Conservation (phyloP, 1,284 basidiomycete species). For the Ustilago shanxiensis region DNA sequence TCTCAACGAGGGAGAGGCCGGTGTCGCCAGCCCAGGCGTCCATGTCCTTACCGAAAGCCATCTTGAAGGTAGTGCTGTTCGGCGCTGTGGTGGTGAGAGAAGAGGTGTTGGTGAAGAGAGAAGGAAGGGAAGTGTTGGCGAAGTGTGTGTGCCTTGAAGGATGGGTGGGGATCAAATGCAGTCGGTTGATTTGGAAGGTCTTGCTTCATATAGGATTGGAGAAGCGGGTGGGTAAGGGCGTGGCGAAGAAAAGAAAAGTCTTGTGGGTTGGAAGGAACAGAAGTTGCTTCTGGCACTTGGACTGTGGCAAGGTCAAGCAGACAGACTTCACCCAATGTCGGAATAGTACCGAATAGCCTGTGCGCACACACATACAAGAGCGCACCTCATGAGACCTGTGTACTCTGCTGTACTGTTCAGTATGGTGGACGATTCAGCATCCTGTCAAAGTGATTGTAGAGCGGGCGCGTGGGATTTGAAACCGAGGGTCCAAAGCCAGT, state of each 20-base stretch:
- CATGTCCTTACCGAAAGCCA: conserved; percentile 65
- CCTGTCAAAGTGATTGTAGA: neutral
- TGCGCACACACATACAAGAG: neutral
- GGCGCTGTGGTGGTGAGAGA: conserved; percentile 1
- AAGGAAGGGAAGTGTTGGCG: conserved; percentile 2
- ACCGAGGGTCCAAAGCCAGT: neutral
- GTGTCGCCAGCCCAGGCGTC: conserved; percentile 61
- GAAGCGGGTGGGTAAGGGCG: conserved; percentile 5
- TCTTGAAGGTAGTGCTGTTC: conserved; percentile 23
- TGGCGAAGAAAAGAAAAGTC: neutral
- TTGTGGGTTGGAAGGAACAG: neutral
- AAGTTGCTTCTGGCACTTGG: neutral
- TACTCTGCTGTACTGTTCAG: too few relatives aligned
- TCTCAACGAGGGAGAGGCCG: conserved; percentile 62
- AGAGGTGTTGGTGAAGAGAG: conserved; percentile 1
- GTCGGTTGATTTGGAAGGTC: neutral
- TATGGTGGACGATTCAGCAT: neutral
- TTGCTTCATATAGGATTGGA: conserved; percentile 32
- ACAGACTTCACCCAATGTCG: too few relatives aligned
- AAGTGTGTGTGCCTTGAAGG: conserved; percentile 8
- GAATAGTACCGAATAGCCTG: neutral
- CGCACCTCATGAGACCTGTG: neutral
- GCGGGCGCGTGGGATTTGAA: conserved; percentile 10
- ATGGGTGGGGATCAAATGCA: neutral
- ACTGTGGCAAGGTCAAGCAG: neutral